Evolutionary conservation across 176 grass and related monocot species (phyloP), one percentile per base, ranked within the genome.

Genomic region (Carex kokanica): DNA sequence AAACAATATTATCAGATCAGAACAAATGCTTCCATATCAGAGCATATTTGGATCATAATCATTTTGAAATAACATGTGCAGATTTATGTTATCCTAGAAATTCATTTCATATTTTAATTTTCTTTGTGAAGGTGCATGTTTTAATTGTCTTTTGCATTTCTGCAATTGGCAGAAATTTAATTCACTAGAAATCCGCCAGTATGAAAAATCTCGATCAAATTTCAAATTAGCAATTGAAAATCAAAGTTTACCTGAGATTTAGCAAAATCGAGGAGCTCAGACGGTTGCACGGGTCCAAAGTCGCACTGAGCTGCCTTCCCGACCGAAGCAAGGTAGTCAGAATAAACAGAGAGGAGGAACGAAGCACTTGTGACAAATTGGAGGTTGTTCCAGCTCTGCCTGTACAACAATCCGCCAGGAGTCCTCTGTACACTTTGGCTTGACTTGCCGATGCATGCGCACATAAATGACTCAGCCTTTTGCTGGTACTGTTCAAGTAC

Each of bases 361-460:
- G 95, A 86, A 18, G 90, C 84, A 85, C 90, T 78, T 36, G 95
- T 93, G 2, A 94, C 95, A 84, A 90, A 94, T 85, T 98, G 95
- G 49, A 98, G 21, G 81, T 98, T 98, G 84, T 94, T 98, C 95
- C 95, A 98, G 4, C 3, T 61, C 90, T 88, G 89, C 25, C 86
- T 85, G 91, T 88, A 88, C 57, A 98, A 18, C 27, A 98, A 23
- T 5, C 95, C 95, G 0, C 95, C 92, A 56, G 90, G 90, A 8
- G 95, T 94, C 34, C 87, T 70, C 4, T 12, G 79, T 40, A 98
- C 90, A 67, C 86, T 91, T 81, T 78, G 17, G 3, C 40, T 15
- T n/a, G 84, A 88, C 64, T 84, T 91, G 47, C 92, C 90, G 49
- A 98, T 74, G 87, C 92, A 94, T 5, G 95, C 75, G 70, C 95